A percentile compares a stretch with the other conserved stretches of the same genome.
phyloP scores from a whole-genome alignment of 306 rosid species.

The Dryas drummondii region DNA sequence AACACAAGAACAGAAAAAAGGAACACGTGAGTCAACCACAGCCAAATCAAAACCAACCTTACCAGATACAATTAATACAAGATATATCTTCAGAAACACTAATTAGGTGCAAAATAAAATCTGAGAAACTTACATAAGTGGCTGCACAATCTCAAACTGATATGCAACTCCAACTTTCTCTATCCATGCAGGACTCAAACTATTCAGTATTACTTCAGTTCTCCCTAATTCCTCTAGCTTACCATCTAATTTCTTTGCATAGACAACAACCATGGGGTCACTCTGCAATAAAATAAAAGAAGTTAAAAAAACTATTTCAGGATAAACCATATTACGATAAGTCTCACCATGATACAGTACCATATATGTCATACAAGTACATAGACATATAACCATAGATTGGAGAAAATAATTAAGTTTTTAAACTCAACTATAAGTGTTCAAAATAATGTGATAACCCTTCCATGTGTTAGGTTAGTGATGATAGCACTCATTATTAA shows the following conservation, averaged over 20 bases:
- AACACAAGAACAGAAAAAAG: constrained; percentile 23
- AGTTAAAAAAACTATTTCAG: neutral
- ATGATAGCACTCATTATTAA: neutral
- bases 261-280: constrained; percentile 80
- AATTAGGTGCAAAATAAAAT: neutral
- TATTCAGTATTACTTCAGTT: constrained; percentile 76
- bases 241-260: constrained; percentile 51
- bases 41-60: constrained; percentile 4
- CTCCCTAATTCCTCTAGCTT: constrained; percentile 73
- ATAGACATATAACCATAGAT: neutral
- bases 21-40: neutral
- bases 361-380: neutral
- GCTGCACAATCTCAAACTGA: constrained; percentile 79
- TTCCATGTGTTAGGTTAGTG: neutral
- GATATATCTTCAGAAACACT: constrained; percentile 11
- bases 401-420: neutral
- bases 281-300: constrained; percentile 34
- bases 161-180: constrained; percentile 60
- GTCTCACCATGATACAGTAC: neutral
- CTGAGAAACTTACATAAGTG: constrained; percentile 56
- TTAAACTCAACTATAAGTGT: neutral
- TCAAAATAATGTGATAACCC: neutral
- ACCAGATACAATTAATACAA: neutral
- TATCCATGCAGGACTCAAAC: constrained; percentile 73
- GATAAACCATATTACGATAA: neutral